Evolutionary conservation across 2,329 filamentous ascomycete genomes (phyloP).

Genomic region (Tolypocladium capitatum): DNA sequence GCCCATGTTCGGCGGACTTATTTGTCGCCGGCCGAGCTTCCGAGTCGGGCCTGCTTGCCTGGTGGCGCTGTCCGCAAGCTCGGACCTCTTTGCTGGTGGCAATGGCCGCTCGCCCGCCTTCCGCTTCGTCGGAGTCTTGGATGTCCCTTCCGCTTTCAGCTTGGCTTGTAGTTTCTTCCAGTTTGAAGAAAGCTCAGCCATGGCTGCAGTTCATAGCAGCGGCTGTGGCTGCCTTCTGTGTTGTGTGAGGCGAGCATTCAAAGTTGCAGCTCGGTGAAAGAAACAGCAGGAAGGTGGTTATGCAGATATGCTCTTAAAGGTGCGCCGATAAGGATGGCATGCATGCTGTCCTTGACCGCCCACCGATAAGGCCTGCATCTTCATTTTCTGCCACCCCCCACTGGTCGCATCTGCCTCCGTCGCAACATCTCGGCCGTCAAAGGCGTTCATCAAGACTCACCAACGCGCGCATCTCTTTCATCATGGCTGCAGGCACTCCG

Average conservation of each 20-base stretch:
- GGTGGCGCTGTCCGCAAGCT: slow-evolving; percentile 5
- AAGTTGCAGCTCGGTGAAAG: background rate
- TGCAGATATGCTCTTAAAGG: background rate
- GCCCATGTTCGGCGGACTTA: slow-evolving; percentile 33
- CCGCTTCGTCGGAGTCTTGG: slow-evolving; percentile 26
- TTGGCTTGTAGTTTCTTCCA: slow-evolving; percentile 67
- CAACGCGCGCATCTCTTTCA: slow-evolving; percentile 15
- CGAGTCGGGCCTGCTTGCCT: slow-evolving; percentile 1
- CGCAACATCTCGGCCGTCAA: background rate
- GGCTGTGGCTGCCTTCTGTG: background rate
- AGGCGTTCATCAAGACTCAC: slow-evolving; percentile 11
- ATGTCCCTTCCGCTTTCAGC: slow-evolving; percentile 33
- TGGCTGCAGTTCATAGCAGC: slow-evolving; percentile 6
- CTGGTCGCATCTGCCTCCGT: background rate
- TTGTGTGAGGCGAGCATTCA: background rate
- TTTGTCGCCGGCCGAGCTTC: slow-evolving; percentile 1
- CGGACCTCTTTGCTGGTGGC: slow-evolving; percentile 17
- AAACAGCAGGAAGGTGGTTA: background rate
- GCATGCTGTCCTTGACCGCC: background rate
- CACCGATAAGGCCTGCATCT: background rate
- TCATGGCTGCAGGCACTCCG: slow-evolving; percentile 40
- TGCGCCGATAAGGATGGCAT: background rate
- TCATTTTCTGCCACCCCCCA: background rate
- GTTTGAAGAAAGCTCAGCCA: slow-evolving; percentile 48
- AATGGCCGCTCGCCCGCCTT: slow-evolving; percentile 21